Base-by-base conservation (phyloP, 805 yeast species). In the Sungouiella thailandica region DNA sequence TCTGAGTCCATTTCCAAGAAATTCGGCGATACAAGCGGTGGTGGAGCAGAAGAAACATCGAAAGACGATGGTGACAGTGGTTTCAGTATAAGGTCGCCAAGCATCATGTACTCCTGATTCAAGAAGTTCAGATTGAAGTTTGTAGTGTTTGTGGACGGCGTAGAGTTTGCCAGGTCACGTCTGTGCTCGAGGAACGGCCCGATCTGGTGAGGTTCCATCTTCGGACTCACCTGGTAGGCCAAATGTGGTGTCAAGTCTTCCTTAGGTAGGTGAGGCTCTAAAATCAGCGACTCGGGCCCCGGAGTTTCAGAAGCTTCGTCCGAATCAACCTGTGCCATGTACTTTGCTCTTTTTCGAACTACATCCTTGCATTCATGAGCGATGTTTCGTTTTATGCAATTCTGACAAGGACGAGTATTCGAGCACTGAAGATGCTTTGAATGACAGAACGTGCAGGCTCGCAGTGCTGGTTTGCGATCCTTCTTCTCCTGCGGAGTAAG, bases 401-500 rank as follows among this genome's bases (percentile, higher is more conserved):
- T 83, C 43, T 69, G 69, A 47, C 90, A 83, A 0, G 93, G 90
- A 37, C 93, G 59, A 17, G 70, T 65, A 36, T 72, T 60, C 40
- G 82, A 83, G 53, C 90, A 83, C 46, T 82, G 89, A 10, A 83
- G 63, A 47, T 82, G 93, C 43, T 83, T 83, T 17, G 68, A 58
- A 50, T 82, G 87, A 53, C 90, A 83, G 50, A 80, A 80, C 13
- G 68, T 68, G 49, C 93, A 83, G 2, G 90, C 93, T 29, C 81
- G 68, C 7, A 74, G 60, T 2, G 82, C 77, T 4, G 88, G 86
- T 43, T 68, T 75, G 28, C 90, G 57, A 24, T 57, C 60, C 26
- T 59, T 61, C 50, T 76, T 80, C 44, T 78, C 72, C 33, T 68
- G 72, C 9, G 58, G 55, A 1, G 80, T 67, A 16, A 81, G 70